Conservation (phyloP, 2,329 filamentous ascomycete genomes). For the Fulvia fulva region DNA sequence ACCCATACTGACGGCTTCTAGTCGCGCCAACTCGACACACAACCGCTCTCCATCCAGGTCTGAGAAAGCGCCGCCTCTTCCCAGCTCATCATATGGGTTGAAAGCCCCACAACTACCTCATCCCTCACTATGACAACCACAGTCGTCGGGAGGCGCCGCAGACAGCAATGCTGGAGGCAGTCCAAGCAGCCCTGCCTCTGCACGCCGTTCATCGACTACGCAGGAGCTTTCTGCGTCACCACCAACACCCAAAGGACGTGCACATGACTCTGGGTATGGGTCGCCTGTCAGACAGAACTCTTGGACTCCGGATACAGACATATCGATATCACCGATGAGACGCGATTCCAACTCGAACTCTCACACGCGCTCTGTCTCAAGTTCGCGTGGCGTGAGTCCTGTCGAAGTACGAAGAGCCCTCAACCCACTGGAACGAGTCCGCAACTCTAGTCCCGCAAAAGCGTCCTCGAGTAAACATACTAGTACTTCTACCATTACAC, state of each 20-base stretch:
- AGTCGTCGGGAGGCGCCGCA: conserved; percentile 26
- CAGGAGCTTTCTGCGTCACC: conserved; percentile 22
- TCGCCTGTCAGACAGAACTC: conserved; percentile 10
- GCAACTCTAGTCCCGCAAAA: conserved; percentile 7
- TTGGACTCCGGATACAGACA: conserved; percentile 13
- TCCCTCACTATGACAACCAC: conserved; percentile 24
- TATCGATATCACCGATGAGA: conserved; percentile 8
- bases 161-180: conserved; percentile 12
- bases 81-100: conserved; percentile 8
- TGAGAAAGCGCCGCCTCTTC: conserved; percentile 11
- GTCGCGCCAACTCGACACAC: conserved; percentile 5
- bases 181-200: conserved; percentile 6
- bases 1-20: conserved; percentile 9
- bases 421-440: conserved; percentile 6
- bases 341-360: conserved; percentile 3
- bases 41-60: neutral
- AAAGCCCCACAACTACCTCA: conserved; percentile 14
- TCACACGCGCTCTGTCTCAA: neutral
- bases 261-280: conserved; percentile 6
- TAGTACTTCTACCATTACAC: neutral
- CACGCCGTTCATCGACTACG: conserved; percentile 6
- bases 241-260: conserved; percentile 15
- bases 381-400: conserved; percentile 11
- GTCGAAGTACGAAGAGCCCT: conserved; percentile 7
- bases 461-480: neutral